Evolutionary conservation across 768 basidiomycete species (phyloP).

Genomic region (Punctularia strigosozonata): DNA sequence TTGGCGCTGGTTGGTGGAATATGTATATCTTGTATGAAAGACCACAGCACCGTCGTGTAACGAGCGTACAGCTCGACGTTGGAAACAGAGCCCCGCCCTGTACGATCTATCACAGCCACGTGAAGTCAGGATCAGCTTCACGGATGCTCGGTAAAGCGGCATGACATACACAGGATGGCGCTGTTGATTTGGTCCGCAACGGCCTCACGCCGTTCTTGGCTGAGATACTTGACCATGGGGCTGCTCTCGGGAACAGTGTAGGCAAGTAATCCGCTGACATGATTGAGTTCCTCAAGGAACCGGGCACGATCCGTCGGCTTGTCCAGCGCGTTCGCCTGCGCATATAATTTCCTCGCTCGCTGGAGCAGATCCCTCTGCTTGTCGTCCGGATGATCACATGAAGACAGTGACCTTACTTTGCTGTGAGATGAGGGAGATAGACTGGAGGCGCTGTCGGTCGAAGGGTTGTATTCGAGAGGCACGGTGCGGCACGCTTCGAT

Average conservation of each 20-base stretch:
- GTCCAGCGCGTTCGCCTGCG: slow-evolving; percentile 42
- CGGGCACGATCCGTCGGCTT: slow-evolving; percentile 41
- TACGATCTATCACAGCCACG: slow-evolving; percentile 36
- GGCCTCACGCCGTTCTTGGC: slow-evolving; percentile 63
- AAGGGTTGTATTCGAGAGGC: slow-evolving; percentile 38
- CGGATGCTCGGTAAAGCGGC: neutral
- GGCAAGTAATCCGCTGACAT: slow-evolving; percentile 72
- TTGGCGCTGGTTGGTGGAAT: slow-evolving; percentile 27
- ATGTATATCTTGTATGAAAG: slow-evolving; percentile 35
- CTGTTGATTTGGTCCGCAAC: slow-evolving; percentile 84
- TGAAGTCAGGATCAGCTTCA: neutral
- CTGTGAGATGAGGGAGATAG: slow-evolving; percentile 5
- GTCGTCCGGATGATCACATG: no score
- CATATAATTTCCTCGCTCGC: slow-evolving; percentile 57
- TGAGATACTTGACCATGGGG: slow-evolving; percentile 63
- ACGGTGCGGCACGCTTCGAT: slow-evolving; percentile 73
- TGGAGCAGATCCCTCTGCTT: slow-evolving; percentile 30
- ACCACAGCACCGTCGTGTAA: slow-evolving; percentile 54
- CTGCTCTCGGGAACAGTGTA: slow-evolving; percentile 74
- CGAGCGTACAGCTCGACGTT: slow-evolving; percentile 53
- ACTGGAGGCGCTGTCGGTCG: slow-evolving; percentile 8
- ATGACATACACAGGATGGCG: slow-evolving; percentile 70
- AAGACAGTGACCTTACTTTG: no score
- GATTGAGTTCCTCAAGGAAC: slow-evolving; percentile 60
- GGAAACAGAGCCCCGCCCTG: slow-evolving; percentile 40